Evolutionary conservation across 73 alveolate genomes (phyloP), one percentile per base, ranked within the genome.

Genomic region (Paramecium sexaurelia): DNA sequence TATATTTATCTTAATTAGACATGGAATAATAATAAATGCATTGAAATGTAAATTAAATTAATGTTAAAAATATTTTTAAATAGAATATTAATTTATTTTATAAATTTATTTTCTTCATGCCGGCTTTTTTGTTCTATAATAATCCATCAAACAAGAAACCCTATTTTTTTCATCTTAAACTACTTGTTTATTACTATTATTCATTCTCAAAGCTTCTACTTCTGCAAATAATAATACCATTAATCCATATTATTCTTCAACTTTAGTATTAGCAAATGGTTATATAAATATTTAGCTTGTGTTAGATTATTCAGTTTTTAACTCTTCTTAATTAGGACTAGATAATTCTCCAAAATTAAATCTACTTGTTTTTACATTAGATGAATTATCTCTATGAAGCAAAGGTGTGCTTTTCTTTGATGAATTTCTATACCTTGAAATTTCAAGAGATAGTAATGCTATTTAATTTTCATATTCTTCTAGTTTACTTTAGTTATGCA

Each of bases 381-480:
- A 61, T 26, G 39, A 61, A n/a, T 11, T 26, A 13, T 61, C 83
- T 32, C 43, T 24, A 10, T 26, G 6, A 0, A 32, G 15, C 22
- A 3, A 61, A 10, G 83, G 83, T 29, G 47, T 61, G 1, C 43
- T 24, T 32, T 29, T 61, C 27, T 61, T 61, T 35, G 86, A 71
- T 10, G 86, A 71, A 7, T 71, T 32, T 37, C 56, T 71, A 71
- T 35, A 37, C 13, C 86, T 29, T 15, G 57, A 35, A 71, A 71
- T 36, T 37, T 71, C 86, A 3, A 71, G 37, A 19, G 86, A 71
- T 9, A 71, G 32, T 17, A 71, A 40, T 29, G 86, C 86, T 2
- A 71, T 35, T 37, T 71, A 11, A 17, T 71, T 71, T 37, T 71
- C 86, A 71, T 71, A 71, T 20, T 71, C 86, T 35, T 71, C 35